Evolutionary conservation across 2,329 filamentous ascomycete species (phyloP).

Genomic region (Colletotrichum plurivorum): DNA sequence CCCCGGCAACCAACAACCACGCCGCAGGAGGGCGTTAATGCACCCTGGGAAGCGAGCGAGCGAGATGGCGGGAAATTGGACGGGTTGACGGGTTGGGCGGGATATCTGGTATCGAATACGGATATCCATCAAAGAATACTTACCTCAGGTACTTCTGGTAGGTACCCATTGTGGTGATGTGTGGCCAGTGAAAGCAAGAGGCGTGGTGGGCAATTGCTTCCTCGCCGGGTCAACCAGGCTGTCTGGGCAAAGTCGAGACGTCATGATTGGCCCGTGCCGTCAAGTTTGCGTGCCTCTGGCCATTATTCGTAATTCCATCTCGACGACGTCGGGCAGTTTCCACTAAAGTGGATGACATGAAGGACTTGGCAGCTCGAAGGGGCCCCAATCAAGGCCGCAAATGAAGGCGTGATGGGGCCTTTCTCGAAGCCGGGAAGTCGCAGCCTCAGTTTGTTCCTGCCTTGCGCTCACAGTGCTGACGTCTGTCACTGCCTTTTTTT

Average conservation of each 20-base stretch:
- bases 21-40: constrained; percentile 9
- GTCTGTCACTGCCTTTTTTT: not conserved
- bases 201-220: not conserved
- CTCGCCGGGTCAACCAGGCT: constrained; percentile 28
- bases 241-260: constrained; percentile 20
- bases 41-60: constrained; percentile 1
- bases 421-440: too few species aligned
- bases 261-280: constrained; percentile 33
- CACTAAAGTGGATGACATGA: constrained; percentile 24
- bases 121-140: too few species aligned
- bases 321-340: constrained; percentile 36
- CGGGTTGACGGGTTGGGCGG: constrained; percentile 13
- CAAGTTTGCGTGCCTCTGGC: constrained; percentile 25
- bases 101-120: not conserved
- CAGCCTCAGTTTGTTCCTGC: not conserved
- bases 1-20: constrained; percentile 21
- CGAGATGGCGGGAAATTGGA: constrained; percentile 22
- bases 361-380: constrained; percentile 18
- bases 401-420: constrained; percentile 11
- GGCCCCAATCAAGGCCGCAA: constrained; percentile 1
- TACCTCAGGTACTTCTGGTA: too few species aligned
- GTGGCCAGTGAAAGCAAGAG: not conserved
- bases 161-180: not conserved
- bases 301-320: constrained; percentile 37
- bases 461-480: constrained; percentile 9